Percentiles rank a stretch among this genome's conserved stretches.
These are phyloP conservation scores for Rhizophlyctis rosea DNA, from an alignment of 192 early-diverging fungal genomes.

Conservation along the genomic window DNA sequence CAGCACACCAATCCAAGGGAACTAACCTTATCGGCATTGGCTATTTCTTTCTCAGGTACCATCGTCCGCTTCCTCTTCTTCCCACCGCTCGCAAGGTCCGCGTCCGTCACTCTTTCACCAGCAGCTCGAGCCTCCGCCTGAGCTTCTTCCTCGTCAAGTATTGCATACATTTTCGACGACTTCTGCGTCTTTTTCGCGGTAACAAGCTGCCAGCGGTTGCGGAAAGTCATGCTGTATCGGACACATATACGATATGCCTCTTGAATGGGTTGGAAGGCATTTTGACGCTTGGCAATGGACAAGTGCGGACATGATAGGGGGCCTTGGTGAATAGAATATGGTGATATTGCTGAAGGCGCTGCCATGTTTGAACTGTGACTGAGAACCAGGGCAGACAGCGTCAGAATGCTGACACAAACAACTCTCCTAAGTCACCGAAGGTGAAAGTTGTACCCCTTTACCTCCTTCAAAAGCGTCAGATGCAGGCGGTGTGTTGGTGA, in stretches of 20 bases:
- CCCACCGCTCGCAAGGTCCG: neutral
- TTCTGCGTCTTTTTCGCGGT: slow-evolving; percentile 27
- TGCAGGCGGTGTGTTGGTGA: too few relatives aligned
- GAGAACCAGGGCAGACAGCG: too few relatives aligned
- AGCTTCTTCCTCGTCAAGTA: slow-evolving; percentile 27
- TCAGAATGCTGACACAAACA: too few relatives aligned
- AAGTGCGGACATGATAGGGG: slow-evolving; percentile 33
- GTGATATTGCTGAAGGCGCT: too few relatives aligned
- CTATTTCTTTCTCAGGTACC: slow-evolving; percentile 31
- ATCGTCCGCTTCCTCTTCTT: slow-evolving; percentile 28
- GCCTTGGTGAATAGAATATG: slow-evolving; percentile 21
- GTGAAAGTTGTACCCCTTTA: too few relatives aligned
- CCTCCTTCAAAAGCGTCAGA: too few relatives aligned
- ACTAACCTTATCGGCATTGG: slow-evolving; percentile 27
- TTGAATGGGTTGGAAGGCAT: slow-evolving; percentile 11
- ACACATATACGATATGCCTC: slow-evolving; percentile 23
- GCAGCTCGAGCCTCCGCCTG: neutral
- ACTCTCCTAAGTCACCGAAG: too few relatives aligned
- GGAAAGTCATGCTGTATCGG: slow-evolving; percentile 30
- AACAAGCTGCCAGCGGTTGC: slow-evolving; percentile 22
- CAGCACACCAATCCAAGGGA: too few relatives aligned
- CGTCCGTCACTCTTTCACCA: neutral
- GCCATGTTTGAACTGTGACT: too few relatives aligned
- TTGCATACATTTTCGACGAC: slow-evolving; percentile 20
- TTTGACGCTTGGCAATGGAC: slow-evolving; percentile 16